Conservation (phyloP, 164 flowering plant species). For the Piper longum region DNA sequence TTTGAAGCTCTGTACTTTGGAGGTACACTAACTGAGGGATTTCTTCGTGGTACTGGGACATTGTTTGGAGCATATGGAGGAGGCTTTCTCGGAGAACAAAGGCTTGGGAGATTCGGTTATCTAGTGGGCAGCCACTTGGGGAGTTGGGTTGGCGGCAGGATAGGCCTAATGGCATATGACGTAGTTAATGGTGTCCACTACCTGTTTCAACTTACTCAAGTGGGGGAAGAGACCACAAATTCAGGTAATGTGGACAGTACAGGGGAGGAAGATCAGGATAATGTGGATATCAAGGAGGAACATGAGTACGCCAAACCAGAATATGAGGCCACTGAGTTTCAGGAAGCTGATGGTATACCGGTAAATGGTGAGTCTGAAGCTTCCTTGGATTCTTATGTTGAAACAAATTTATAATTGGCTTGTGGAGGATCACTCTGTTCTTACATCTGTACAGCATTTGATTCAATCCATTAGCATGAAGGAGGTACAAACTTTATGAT, state of each 20-base stretch:
- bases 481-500: too few relatives aligned
- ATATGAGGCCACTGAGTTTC: neutral
- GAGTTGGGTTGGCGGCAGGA: constrained; percentile 83
- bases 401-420: neutral
- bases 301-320: constrained; percentile 18
- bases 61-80: constrained; percentile 63
- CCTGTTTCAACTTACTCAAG: constrained; percentile 32
- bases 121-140: constrained; percentile 82
- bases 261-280: too few relatives aligned
- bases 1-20: constrained; percentile 86
- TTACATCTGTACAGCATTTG: neutral
- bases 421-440: neutral
- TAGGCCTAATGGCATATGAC: constrained; percentile 86
- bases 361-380: neutral
- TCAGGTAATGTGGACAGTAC: constrained; percentile 8
- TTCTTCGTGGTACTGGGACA: constrained; percentile 78
- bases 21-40: constrained; percentile 76
- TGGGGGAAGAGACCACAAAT: constrained; percentile 14
- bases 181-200: constrained; percentile 58
- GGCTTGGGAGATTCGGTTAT: constrained; percentile 74
- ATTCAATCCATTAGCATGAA: neutral
- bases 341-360: neutral
- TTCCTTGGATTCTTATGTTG: neutral
- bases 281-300: constrained; percentile 10
- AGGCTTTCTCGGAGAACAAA: constrained; percentile 67